Percentiles rank a stretch among this genome's conserved stretches.
Conservation (phyloP, 1,284 basidiomycete species). For the Melampsora occidentalis region DNA sequence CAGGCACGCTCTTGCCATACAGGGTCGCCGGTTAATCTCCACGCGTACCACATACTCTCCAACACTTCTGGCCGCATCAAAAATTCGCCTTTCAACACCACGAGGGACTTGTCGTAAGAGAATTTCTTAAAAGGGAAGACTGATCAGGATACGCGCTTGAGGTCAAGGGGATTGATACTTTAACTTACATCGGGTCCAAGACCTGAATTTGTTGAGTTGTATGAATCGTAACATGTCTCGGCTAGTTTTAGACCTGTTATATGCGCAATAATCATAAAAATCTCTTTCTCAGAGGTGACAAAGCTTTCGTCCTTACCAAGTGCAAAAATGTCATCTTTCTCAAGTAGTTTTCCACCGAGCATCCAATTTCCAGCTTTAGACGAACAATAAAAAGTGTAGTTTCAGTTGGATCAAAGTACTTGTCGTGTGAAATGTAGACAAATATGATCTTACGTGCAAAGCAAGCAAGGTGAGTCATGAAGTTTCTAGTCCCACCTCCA, state of each 20-base stretch:
- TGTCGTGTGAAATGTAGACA: not conserved
- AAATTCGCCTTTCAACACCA: not conserved
- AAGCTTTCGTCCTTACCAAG: slow-evolving; percentile 2
- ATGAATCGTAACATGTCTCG: slow-evolving; percentile 29
- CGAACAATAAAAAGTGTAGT: not conserved
- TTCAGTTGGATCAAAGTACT: not conserved
- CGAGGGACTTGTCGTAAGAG: not conserved
- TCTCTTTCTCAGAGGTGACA: not conserved
- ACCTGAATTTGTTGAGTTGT: slow-evolving; percentile 4
- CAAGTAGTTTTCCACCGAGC: slow-evolving; percentile 27
- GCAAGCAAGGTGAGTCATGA: slow-evolving; percentile 33
- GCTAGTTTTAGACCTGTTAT: slow-evolving; percentile 30
- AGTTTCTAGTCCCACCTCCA: slow-evolving; percentile 6
- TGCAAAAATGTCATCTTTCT: slow-evolving; percentile 24
- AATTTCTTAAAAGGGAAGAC: not conserved
- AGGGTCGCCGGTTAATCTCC: slow-evolving; percentile 66
- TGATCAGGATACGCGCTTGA: no score
- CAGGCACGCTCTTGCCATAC: slow-evolving; percentile 58
- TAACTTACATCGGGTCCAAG: slow-evolving; percentile 25
- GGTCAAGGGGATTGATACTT: no score
- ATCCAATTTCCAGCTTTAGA: slow-evolving; percentile 40
- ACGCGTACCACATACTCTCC: slow-evolving; percentile 68
- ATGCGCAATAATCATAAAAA: not conserved
- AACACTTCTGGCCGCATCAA: slow-evolving; percentile 59
- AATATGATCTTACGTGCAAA: slow-evolving; percentile 31